Conservation (phyloP, 805 yeast genomes). For the Pichia thaimueangensis region DNA sequence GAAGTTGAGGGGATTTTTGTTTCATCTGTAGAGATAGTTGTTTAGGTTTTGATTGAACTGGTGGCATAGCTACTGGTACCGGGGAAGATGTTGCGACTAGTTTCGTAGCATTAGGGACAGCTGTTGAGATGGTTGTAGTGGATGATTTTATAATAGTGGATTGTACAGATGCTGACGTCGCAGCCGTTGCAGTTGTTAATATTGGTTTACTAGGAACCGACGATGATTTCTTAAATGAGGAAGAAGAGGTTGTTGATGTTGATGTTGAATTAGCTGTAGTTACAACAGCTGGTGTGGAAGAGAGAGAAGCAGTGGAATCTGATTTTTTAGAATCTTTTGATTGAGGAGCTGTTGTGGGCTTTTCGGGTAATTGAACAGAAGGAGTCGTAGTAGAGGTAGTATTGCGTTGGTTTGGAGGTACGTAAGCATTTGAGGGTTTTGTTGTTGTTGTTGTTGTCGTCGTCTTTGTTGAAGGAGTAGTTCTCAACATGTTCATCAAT, state of each 20-base stretch:
- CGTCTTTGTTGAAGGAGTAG: constrained; percentile 45
- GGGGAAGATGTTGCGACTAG: background rate
- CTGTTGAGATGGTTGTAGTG: background rate
- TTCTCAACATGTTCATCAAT: constrained; percentile 24
- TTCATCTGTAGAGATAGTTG: background rate
- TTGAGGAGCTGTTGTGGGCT: background rate
- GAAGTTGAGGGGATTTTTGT: constrained; percentile 3
- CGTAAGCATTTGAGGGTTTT: constrained; percentile 1
- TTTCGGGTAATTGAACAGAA: background rate
- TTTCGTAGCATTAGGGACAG: background rate
- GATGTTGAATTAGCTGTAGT: constrained; percentile 1
- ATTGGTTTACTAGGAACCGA: too few relatives aligned
- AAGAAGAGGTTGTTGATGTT: background rate
- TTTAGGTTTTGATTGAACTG: background rate
- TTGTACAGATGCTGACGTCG: background rate
- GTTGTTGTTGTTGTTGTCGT: background rate
- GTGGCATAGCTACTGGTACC: too few relatives aligned
- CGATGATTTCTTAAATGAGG: too few relatives aligned
- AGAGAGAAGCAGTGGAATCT: background rate
- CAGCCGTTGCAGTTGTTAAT: background rate
- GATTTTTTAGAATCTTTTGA: background rate
- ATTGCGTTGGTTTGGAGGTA: constrained; percentile 1
- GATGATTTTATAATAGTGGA: background rate
- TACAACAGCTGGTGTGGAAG: background rate
- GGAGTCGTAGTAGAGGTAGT: background rate